A percentile compares a stretch with the other conserved stretches of the same genome.
These are phyloP conservation scores for Spizellomyces punctatus DNA, from an alignment of 192 early-diverging fungal species.

Conservation along the genomic window DNA sequence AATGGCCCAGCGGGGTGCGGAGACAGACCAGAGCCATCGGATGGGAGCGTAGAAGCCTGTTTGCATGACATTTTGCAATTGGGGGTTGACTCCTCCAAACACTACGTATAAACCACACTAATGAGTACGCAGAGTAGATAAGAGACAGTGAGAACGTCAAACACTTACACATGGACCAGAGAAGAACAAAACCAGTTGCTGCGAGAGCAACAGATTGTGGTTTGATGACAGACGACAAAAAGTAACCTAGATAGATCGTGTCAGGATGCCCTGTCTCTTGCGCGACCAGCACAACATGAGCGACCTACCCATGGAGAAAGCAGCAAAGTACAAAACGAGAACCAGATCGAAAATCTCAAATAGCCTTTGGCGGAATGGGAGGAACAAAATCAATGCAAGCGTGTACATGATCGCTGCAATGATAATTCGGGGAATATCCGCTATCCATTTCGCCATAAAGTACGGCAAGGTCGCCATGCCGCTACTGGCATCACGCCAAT, in stretches of 20 bases:
- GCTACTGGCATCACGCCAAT: conserved; percentile 62
- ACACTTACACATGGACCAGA: conserved; percentile 52
- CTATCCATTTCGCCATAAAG: conserved; percentile 61
- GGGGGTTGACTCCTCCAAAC: conserved; percentile 57
- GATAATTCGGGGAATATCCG: conserved; percentile 62
- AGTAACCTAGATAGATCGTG: conserved; percentile 36
- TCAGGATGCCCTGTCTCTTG: too few relatives aligned
- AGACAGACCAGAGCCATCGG: conserved; percentile 59
- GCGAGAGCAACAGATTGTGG: conserved; percentile 46
- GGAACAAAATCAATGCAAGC: conserved; percentile 59
- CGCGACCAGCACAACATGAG: too few relatives aligned
- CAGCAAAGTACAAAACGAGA: conserved; percentile 52
- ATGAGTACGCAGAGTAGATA: too few relatives aligned
- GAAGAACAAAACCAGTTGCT: conserved; percentile 62
- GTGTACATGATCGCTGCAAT: conserved; percentile 61
- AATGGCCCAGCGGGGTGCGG: conserved; percentile 64
- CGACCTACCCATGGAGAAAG: conserved; percentile 55
- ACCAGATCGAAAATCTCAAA: conserved; percentile 45
- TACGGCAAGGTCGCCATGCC: conserved; percentile 65
- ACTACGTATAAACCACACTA: not conserved
- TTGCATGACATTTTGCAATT: conserved; percentile 46
- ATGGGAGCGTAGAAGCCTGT: conserved; percentile 31
- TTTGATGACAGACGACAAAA: conserved; percentile 51
- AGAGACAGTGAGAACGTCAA: too few relatives aligned
- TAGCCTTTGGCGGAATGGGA: conserved; percentile 42